Percentiles rank a stretch among this genome's conserved stretches.
Evolutionary conservation across 1,139 yeast species (phyloP).

Genomic region (Pneumocystis carinii): DNA sequence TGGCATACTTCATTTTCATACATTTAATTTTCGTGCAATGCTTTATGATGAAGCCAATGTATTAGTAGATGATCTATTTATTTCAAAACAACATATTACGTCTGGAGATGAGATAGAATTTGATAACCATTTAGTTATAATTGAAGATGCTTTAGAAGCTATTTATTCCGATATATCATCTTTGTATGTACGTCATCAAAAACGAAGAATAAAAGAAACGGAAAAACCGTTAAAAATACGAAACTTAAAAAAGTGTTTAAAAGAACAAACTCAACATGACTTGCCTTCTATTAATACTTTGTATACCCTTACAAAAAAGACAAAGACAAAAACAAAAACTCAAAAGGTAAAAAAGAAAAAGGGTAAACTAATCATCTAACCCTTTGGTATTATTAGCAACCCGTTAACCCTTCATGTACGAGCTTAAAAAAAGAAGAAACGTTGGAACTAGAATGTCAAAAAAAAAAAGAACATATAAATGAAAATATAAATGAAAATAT

Average conservation of each 20-base stretch:
- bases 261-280: neutral
- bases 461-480: neutral
- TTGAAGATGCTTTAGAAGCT: constrained; percentile 12
- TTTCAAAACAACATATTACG: constrained; percentile 6
- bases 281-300: too few relatives aligned
- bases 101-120: constrained; percentile 18
- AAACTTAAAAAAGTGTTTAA: neutral
- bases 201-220: neutral
- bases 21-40: constrained; percentile 35
- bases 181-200: neutral
- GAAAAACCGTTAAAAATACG: neutral
- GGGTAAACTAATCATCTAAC: neutral
- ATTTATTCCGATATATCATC: neutral
- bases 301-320: too few relatives aligned
- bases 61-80: constrained; percentile 28
- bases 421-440: neutral
- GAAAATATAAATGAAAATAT: too few relatives aligned
- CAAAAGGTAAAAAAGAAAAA: neutral
- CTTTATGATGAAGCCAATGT: constrained; percentile 29
- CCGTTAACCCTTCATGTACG: neutral
- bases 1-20: constrained; percentile 35
- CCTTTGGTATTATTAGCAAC: neutral
- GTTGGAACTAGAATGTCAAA: neutral
- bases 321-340: neutral
- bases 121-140: constrained; percentile 17